phyloP scores from a whole-genome alignment of 768 basidiomycete species.

The Mycena haematopus region DNA sequence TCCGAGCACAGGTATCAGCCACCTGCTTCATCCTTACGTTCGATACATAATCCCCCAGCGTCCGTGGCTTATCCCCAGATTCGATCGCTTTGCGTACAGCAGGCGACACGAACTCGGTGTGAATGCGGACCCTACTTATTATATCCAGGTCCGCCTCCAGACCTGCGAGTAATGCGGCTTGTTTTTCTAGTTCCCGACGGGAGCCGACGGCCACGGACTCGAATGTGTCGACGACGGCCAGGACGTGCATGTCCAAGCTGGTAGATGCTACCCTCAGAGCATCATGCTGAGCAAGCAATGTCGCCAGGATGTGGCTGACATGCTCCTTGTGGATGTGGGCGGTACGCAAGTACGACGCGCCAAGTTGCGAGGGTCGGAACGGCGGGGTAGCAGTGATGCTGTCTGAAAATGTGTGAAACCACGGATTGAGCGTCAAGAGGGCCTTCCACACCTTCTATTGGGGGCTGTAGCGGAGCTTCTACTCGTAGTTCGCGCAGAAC shows the following conservation, averaged over 20 bases:
- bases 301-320: conserved; percentile 55
- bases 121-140: conserved; percentile 68
- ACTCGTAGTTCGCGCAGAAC: conserved; percentile 69
- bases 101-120: conserved; percentile 77
- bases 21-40: conserved; percentile 82
- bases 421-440: background rate
- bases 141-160: conserved; percentile 77
- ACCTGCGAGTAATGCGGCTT: conserved; percentile 64
- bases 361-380: conserved; percentile 69
- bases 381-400: conserved; percentile 73
- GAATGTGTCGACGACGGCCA: conserved; percentile 74
- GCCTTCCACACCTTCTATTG: conserved; percentile 64
- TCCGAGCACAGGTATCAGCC: conserved; percentile 69
- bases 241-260: conserved; percentile 74
- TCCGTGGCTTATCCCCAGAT: conserved; percentile 68
- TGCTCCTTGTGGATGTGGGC: conserved; percentile 71
- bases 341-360: conserved; percentile 67
- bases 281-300: conserved; percentile 70
- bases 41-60: conserved; percentile 83
- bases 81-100: conserved; percentile 74
- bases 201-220: conserved; percentile 61
- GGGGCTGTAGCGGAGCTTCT: conserved; percentile 68
- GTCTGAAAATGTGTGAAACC: conserved; percentile 45
- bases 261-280: conserved; percentile 76
- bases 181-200: conserved; percentile 72